Base-by-base conservation (phyloP, 257 asterid genomes). In the Solanum pinnatisectum region DNA sequence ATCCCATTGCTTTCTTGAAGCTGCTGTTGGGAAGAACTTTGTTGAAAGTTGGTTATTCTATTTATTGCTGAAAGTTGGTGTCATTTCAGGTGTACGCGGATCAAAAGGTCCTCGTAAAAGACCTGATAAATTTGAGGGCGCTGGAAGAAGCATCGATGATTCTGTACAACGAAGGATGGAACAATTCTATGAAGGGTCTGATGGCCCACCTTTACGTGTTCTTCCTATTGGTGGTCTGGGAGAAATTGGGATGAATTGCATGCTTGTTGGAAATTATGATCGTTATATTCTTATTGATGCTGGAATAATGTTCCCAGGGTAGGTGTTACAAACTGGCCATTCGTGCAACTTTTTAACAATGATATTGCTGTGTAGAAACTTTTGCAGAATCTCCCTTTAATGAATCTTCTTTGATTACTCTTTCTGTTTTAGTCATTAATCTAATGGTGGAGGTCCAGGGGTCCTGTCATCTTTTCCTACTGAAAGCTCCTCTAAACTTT, bases 161-260 rank as follows among this genome's bases (percentile, higher is more conserved):
- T 93, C 99, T 11, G 98, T 97, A 88, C 94, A 97, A 46, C 98
- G 99, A 70, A 96, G 92, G 94, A 96, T 97, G 98, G 99, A 96
- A 88, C 98, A 94, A 90, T 96, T 97, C 88, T 95, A 96, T 83
- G 99, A 97, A 97, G 99, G 99, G 70, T 87, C 98, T 73, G 94
- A 93, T 85, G 99, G 99, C 59, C 99, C 99, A 1, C 99, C 99
- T 84, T 88, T 96, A 85, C 97, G 99, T 37, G 77, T 97, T 91
- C 94, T 97, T 59, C 99, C 99, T 67, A 96, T 97, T 92, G 99
- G 99, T 49, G 99, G 99, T 86, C 91, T 97, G 79, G 99, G 98
- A 90, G 99, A 97, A 93, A 97, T 97, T 49, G 99, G 99, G 93
- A 97, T 97, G 99, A 97, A 97, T 87, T 97, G 99, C 94, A 97